Conservation (phyloP, 768 basidiomycete genomes). For the Strobilomyces dryophilus region DNA sequence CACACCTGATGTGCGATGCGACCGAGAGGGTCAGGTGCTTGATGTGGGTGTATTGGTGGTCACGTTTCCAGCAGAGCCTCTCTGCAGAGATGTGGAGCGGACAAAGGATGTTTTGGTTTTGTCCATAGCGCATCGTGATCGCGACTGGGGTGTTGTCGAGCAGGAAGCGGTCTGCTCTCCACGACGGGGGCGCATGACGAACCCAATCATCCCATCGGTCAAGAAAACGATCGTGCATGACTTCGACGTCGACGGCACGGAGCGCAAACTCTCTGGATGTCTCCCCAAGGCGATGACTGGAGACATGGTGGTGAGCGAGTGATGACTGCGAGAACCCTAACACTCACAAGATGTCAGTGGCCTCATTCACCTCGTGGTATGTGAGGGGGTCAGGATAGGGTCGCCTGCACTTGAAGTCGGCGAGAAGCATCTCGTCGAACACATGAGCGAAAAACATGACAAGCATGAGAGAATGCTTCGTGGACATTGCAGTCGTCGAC, state of each 20-base stretch:
- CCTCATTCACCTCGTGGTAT: not conserved
- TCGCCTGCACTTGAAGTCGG: not conserved
- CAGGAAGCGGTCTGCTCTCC: not conserved
- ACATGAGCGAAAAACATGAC: not conserved
- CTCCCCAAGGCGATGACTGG: not conserved
- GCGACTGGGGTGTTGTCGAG: not conserved
- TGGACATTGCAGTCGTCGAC: not conserved
- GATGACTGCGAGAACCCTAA: too few species aligned
- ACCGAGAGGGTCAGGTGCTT: not conserved
- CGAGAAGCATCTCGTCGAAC: not conserved
- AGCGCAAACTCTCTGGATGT: not conserved
- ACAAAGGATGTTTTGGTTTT: conserved; percentile 1
- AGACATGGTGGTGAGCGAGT: too few species aligned
- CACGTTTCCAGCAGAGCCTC: not conserved
- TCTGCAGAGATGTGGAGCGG: not conserved
- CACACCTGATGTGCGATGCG: not conserved
- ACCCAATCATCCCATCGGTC: not conserved
- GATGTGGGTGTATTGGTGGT: not conserved
- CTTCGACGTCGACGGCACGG: not conserved
- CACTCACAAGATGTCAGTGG: not conserved
- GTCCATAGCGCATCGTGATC: conserved; percentile 4
- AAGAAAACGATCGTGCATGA: not conserved
- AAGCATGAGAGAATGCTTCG: not conserved
- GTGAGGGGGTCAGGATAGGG: not conserved
- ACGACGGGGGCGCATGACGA: too few species aligned